Conservation (phyloP, 169 alveolate genomes). For the Cryptosporidium ubiquitum region DNA sequence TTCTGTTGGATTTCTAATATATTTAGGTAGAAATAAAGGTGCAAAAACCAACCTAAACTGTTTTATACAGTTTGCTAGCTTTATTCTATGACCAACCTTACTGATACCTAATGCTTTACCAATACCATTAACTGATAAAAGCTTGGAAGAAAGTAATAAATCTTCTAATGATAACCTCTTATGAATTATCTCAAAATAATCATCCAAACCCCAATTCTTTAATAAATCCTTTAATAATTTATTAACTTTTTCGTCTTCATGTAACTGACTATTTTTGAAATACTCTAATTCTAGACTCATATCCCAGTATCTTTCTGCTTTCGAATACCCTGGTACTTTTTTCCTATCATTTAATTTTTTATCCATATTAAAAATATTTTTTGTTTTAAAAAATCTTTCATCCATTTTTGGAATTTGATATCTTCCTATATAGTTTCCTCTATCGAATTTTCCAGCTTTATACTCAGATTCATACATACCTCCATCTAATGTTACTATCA, state of each 20-base stretch:
- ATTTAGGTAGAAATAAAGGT: background rate
- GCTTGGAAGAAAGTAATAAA: slow-evolving; percentile 22
- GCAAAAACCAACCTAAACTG: slow-evolving; percentile 4
- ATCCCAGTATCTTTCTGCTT: background rate
- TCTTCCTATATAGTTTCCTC: background rate
- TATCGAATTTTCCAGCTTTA: background rate
- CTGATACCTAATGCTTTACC: slow-evolving; percentile 11
- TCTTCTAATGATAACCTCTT: background rate
- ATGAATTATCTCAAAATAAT: background rate
- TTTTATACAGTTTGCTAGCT: slow-evolving; percentile 41
- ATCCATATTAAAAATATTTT: background rate
- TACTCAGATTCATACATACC: slow-evolving; percentile 5
- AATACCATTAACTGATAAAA: background rate
- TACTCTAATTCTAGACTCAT: background rate
- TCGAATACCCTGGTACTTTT: background rate
- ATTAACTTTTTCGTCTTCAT: background rate
- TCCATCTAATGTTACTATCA: slow-evolving; percentile 14
- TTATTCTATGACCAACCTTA: slow-evolving; percentile 47
- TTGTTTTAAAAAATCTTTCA: background rate
- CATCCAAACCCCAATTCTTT: background rate
- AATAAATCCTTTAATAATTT: background rate
- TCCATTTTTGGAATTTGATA: slow-evolving; percentile 1
- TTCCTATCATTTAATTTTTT: background rate
- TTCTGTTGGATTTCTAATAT: background rate
- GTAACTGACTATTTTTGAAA: background rate